phyloP scores from a whole-genome alignment of 306 rosid genomes.

The Styphnolobium japonicum region DNA sequence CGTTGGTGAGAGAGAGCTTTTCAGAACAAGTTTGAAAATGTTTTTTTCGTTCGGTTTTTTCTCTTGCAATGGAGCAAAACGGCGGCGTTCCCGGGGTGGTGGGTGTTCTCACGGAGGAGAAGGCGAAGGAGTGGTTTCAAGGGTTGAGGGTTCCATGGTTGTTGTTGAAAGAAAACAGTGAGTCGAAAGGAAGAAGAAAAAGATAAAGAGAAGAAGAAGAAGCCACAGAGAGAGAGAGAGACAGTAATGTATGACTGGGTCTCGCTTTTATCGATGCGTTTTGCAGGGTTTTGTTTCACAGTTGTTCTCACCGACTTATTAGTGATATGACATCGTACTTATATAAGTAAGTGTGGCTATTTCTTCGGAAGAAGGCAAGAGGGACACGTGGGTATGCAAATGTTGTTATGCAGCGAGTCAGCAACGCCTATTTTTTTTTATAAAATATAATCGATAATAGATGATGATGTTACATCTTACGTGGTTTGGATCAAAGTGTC shows the following conservation, averaged over 20 bases:
- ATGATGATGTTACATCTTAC: too few relatives aligned
- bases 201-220: conserved; percentile 22
- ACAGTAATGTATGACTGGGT: conserved; percentile 35
- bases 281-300: conserved; percentile 20
- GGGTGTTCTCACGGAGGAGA: not conserved
- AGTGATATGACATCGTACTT: not conserved
- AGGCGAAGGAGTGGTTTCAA: conserved; percentile 38
- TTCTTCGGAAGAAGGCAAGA: not conserved
- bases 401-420: not conserved
- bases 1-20: not conserved
- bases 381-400: not conserved
- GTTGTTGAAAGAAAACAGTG: not conserved
- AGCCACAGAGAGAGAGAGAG: not conserved
- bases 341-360: accelerated
- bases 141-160: conserved; percentile 39
- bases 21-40: conserved; percentile 23
- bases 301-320: conserved; percentile 34
- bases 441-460: too few relatives aligned
- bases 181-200: too few relatives aligned
- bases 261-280: conserved; percentile 60
- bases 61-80: not conserved
- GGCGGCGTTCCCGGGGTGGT: too few relatives aligned
- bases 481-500: too few relatives aligned
- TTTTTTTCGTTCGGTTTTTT: not conserved
- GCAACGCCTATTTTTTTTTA: too few relatives aligned